These are phyloP conservation scores for Coemansia sp. DNA, from an alignment of 192 early-diverging fungal genomes.

Conservation along the genomic window DNA sequence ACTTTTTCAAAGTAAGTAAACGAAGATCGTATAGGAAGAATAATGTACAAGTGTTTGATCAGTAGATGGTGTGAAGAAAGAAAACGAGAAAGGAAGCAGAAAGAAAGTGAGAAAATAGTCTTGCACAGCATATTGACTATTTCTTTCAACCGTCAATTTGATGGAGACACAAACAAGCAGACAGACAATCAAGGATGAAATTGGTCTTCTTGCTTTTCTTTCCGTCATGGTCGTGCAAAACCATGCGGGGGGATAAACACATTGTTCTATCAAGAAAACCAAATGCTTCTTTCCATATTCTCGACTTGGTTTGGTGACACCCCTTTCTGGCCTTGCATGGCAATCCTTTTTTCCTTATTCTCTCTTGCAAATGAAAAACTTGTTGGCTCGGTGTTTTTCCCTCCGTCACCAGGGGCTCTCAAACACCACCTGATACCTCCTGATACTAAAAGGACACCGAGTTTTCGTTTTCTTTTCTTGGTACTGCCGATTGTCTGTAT, in stretches of 20 bases:
- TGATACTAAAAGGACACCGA: too few relatives aligned
- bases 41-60: background rate
- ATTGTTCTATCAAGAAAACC: conserved; percentile 6
- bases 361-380: too few relatives aligned
- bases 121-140: background rate
- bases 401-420: too few relatives aligned
- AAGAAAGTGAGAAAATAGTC: background rate
- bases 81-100: background rate
- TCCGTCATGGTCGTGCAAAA: background rate
- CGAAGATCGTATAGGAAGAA: background rate
- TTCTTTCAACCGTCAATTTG: background rate
- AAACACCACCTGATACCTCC: too few relatives aligned
- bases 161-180: conserved; percentile 3
- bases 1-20: background rate
- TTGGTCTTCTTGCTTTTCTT: background rate
- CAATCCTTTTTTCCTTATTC: background rate
- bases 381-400: too few relatives aligned
- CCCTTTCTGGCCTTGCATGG: background rate
- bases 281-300: background rate
- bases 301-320: background rate
- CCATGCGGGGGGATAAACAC: conserved; percentile 1
- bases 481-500: background rate
- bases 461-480: too few relatives aligned
- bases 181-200: background rate
- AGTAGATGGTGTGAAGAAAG: background rate